These are phyloP conservation scores for Simmondsia chinensis DNA, from an alignment of 148 eudicot species.

Conservation along the genomic window DNA sequence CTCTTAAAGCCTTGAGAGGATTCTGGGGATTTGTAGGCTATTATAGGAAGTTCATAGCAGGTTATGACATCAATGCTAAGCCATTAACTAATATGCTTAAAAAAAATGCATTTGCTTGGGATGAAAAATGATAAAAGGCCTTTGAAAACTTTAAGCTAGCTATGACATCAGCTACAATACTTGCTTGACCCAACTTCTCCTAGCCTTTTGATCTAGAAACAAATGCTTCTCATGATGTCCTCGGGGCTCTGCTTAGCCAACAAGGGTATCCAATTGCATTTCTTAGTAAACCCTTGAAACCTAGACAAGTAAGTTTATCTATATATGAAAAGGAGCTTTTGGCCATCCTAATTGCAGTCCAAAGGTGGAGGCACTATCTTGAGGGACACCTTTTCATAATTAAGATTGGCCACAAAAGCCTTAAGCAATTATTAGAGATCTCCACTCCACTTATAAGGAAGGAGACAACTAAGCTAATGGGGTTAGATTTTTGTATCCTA, in stretches of 20 bases:
- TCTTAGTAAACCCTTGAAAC: neutral
- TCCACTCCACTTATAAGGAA: neutral
- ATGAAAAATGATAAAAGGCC: neutral
- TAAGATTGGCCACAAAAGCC: slow-evolving; percentile 2
- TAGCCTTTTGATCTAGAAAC: neutral
- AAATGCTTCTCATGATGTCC: neutral
- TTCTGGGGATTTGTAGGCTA: too few relatives aligned
- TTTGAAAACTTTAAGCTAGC: neutral
- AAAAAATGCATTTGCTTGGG: neutral
- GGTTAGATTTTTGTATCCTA: neutral
- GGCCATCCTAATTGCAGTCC: slow-evolving; percentile 3
- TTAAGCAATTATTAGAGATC: slow-evolving; percentile 5
- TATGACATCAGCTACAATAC: neutral
- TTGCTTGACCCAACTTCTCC: neutral
- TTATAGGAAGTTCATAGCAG: slow-evolving; percentile 1
- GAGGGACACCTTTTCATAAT: neutral
- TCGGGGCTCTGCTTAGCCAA: slow-evolving; percentile 3
- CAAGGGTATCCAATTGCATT: slow-evolving; percentile 1
- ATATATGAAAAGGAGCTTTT: slow-evolving; percentile 7
- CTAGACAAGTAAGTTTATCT: neutral
- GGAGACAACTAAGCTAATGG: neutral
- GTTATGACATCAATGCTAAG: neutral
- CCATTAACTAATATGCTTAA: neutral
- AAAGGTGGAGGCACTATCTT: slow-evolving; percentile 3
- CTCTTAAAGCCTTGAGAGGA: too few relatives aligned